Conservation (phyloP, 768 basidiomycete species). For the Megacollybia marginata region DNA sequence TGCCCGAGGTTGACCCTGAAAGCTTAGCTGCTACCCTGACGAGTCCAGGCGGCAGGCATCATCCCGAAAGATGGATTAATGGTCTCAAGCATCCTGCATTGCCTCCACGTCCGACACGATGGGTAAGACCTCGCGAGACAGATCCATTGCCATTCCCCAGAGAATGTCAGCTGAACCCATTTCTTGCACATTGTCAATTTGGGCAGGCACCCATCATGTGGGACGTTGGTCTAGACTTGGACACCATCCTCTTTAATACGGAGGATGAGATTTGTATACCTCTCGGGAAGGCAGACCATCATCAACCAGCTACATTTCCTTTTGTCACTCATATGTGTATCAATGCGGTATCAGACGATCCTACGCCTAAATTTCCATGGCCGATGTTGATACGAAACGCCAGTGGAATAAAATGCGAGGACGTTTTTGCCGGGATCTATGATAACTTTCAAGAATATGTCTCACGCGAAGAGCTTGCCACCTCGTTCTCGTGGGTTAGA, state of each 20-base stretch:
- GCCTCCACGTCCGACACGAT: slow-evolving; percentile 40
- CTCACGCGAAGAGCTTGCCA: slow-evolving; percentile 24
- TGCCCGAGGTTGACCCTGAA: slow-evolving; percentile 18
- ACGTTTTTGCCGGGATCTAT: slow-evolving; percentile 42
- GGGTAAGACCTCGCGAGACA: slow-evolving; percentile 32
- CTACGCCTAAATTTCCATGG: slow-evolving; percentile 44
- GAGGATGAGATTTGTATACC: slow-evolving; percentile 19
- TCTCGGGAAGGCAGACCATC: slow-evolving; percentile 26
- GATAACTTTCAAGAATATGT: slow-evolving; percentile 35
- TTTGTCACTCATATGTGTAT: slow-evolving; percentile 52
- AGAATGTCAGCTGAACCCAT: slow-evolving; percentile 50
- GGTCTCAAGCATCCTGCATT: slow-evolving; percentile 40
- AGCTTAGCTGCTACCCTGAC: slow-evolving; percentile 24
- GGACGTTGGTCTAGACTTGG: slow-evolving; percentile 29
- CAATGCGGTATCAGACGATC: slow-evolving; percentile 43
- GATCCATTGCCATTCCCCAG: slow-evolving; percentile 37
- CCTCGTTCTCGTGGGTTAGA: slow-evolving; percentile 23
- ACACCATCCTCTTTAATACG: slow-evolving; percentile 18
- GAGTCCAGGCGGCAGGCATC: slow-evolving; percentile 21
- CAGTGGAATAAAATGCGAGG: slow-evolving; percentile 39
- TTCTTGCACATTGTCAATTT: slow-evolving; percentile 37
- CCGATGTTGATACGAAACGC: slow-evolving; percentile 42
- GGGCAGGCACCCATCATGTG: slow-evolving; percentile 38
- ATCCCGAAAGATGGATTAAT: slow-evolving; percentile 42
- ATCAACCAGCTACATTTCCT: slow-evolving; percentile 62